Evolutionary conservation across 768 basidiomycete species (phyloP), one percentile per base, ranked within the genome.

Genomic region (Mycena amicta): DNA sequence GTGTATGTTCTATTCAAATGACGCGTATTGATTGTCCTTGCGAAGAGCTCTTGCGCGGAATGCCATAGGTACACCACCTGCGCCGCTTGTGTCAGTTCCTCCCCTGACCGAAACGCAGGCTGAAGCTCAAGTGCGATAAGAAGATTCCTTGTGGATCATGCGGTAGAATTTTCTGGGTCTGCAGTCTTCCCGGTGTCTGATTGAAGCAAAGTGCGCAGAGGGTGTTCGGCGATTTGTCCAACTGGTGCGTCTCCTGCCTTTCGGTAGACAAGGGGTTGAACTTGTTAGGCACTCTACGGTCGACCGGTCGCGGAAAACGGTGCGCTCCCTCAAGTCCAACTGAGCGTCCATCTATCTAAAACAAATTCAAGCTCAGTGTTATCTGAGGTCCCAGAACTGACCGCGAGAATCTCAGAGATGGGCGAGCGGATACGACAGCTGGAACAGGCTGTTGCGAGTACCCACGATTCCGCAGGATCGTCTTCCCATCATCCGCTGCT

Each of bases 101-200:
- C n/a, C n/a, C 8, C 33, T 37, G 33, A 37, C 33, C 8, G 33
- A 47, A 11, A 11, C 53, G 51, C 23, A 76, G 75, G 54, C 62
- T 75, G 56, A 76, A 76, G 53, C 70, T 77, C n/a, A 77, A 72
- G 53, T 77, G 75, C 50, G 76, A 77, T 37, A 77, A 77, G 59
- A 72, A 73, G 53, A 16, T 76, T 12, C 62, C 58, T 8, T 59
- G 64, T 31, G 33, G 39, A 15, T 61, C 58, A 28, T 63, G 59
- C 33, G 30, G 59, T 61, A 55, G 5, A 12, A 22, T 31, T 28
- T 20, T 1, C 26, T 12, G 5, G 3, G 15, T 1, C 28, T 11
- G 30, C 28, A 28, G 23, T 57, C 15, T 53, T 39, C 1, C n/a
- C n/a, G n/a, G n/a, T n/a, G n/a, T n/a, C 15, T 16, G 6, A 40